Base-by-base conservation (phyloP, 2,329 filamentous ascomycete genomes). In the Chalaropsis thielavioides region DNA sequence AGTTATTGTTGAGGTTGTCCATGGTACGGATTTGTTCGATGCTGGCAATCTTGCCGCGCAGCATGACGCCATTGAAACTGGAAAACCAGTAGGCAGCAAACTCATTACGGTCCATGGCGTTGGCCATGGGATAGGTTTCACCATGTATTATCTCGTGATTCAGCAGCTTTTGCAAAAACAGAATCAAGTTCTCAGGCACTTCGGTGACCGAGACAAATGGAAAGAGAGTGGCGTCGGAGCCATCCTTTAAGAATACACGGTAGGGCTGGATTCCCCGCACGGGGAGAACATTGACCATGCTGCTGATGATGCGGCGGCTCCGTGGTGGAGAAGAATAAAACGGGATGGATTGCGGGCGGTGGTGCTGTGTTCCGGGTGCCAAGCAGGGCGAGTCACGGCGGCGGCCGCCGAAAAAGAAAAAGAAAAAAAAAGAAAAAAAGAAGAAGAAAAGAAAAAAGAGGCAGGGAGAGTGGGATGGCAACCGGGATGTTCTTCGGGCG, bases 131-230 rank as follows among this genome's bases (percentile, higher is more conserved):
- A 74, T 95, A 95, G 0, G 91, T 95, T 74, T 95, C 90, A 65
- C 91, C 91, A 74, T 90, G 89, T 72, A 94, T 89, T 71, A 96
- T 94, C 75, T 95, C 91, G 75, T 89, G 87, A 74, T 92, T 92
- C 70, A 95, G 81, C 76, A 94, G 87, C 71, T 90, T 88, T 70
- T 83, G 88, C 59, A 96, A 83, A 72, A 95, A 94, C 46, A 81
- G 80, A 43, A 92, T 78, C 66, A 96, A 78, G 6, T 87, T 86
- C 46, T 79, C 77, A 1, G 91, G 91, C n/a, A 95, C 86, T 72
- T 91, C 83, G 65, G 84, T 79, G 19, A 83, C 82, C n/a, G 87
- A 88, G 19, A 84, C 85, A 74, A 95, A 91, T 10, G 91, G 91
- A 62, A 95, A 82, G 56, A 95, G 80, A 0, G 90, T 95, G 8